Base-by-base conservation (phyloP, 441 rosid genomes). In the Daphne laureola region DNA sequence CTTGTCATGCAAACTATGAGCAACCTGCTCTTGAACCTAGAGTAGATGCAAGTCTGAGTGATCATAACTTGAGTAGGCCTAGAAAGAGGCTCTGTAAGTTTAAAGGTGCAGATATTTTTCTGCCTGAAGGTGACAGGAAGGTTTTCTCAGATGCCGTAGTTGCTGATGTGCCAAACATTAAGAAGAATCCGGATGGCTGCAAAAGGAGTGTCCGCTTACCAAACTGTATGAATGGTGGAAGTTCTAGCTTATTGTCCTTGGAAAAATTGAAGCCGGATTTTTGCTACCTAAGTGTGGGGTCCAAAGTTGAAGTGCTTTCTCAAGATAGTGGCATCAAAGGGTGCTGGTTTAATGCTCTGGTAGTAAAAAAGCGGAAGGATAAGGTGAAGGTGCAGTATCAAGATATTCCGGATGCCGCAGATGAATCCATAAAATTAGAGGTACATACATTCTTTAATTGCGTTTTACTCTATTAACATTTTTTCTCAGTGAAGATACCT, bases 321-420 rank as follows among this genome's bases (percentile, higher is more conserved):
- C 84, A 84, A 67, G 93, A 90, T 59, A 82, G 95, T 74, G 95
- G 97, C 66, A 63, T 86, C 46, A 77, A 79, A 64, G 97, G 97
- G 14, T 90, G 97, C 66, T 90, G 97, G 94, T 77, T 79, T 68
- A 81, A 77, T 64, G 95, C 87, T 43, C 63, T 43, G 59, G 70
- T 90, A 52, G 64, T 90, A 55, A 81, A 83, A 80, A 72, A 64
- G 46, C 69, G 64, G 69, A 83, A 85, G 59, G 67, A 75, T 58
- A 87, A 73, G 77, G 79, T 82, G 63, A 90, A 90, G 81, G 94
- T 86, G 68, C 82, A 73, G 55, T 90, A 87, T 66, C 77, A 70
- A 62, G 91, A 87, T 67, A 54, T 82, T 61, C 69, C 55, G 21
- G 96, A 87, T 74, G 89, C 82, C 23, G 81, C 43, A n/a, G 83